Evolutionary conservation across 1,139 yeast genomes (phyloP), one percentile per base, ranked within the genome.

Genomic region (Taiozyma onychis): DNA sequence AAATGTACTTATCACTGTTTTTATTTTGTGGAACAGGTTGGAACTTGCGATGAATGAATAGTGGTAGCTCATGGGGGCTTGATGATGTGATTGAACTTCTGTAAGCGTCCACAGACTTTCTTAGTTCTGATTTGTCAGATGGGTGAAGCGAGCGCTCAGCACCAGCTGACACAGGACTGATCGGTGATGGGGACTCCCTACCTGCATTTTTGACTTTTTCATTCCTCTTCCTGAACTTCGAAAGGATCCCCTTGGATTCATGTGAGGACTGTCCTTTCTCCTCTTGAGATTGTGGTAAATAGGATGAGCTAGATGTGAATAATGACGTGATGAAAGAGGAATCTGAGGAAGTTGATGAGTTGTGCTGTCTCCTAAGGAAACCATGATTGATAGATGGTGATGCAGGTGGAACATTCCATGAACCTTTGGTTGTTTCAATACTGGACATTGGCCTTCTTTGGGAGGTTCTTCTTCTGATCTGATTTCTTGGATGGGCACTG

Each of bases 341-440:
- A 47, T 80, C 87, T 0, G 80, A 78, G 0, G 87, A 78, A 47
- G 75, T 76, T 14, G 83, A 73, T 53, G 82, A 74, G 39, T 53
- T 52, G 44, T 78, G 73, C 57, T 80, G 86, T 53, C 80, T 77
- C 54, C 85, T 71, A 65, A 83, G 82, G 51, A 85, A 74, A 37
- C 77, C 75, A 49, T 77, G 73, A 2, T 75, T 65, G 1, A 72
- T 61, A 0, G 76, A 67, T 5, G 78, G 76, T 1, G 81, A 70
- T 9, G 73, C 63, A 3, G 80, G 72, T 2, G 70, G 62, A 24
- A 63, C 46, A 4, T 56, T 51, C 55, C 60, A 58, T 9, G 53
- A 52, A 11, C 14, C 54, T 50, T 27, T 51, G 51, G 44, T 32
- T 1, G 59, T 53, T 48, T 82, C 88, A 28, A 77, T 67, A 35